These are phyloP conservation scores for Nicotiana knightiana DNA, from an alignment of 257 asterid genomes.

Conservation along the genomic window DNA sequence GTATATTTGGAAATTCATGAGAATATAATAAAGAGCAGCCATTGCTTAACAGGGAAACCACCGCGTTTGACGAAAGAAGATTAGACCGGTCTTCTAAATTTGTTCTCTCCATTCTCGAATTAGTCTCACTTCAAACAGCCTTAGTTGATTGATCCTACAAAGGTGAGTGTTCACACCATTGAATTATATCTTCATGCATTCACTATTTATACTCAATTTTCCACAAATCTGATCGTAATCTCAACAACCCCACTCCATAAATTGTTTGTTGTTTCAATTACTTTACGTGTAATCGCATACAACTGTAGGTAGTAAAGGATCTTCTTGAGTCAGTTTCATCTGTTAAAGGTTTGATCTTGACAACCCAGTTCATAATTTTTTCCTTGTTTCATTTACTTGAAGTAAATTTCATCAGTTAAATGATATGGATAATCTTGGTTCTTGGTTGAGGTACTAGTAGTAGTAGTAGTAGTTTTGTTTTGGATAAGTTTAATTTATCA, in stretches of 20 bases:
- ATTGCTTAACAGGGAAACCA: not conserved
- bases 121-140: not conserved
- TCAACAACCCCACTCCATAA: not conserved
- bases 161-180: not conserved
- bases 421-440: not conserved
- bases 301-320: slow-evolving; percentile 9
- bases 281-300: not conserved
- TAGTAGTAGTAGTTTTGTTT: not conserved
- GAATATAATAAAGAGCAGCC: not conserved
- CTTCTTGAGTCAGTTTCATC: not conserved
- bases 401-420: not conserved
- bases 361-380: not conserved
- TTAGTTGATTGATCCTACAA: not conserved
- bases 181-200: not conserved
- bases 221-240: not conserved
- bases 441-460: not conserved
- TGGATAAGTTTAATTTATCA: not conserved
- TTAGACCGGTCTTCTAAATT: not conserved
- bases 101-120: not conserved
- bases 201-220: not conserved
- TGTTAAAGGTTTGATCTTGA: not conserved
- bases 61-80: not conserved
- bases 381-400: not conserved
- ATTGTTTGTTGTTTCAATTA: slow-evolving; percentile 5
- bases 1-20: not conserved